phyloP scores from a whole-genome alignment of 495 filamentous ascomycete species.

The Tuber microsphaerosporum region DNA sequence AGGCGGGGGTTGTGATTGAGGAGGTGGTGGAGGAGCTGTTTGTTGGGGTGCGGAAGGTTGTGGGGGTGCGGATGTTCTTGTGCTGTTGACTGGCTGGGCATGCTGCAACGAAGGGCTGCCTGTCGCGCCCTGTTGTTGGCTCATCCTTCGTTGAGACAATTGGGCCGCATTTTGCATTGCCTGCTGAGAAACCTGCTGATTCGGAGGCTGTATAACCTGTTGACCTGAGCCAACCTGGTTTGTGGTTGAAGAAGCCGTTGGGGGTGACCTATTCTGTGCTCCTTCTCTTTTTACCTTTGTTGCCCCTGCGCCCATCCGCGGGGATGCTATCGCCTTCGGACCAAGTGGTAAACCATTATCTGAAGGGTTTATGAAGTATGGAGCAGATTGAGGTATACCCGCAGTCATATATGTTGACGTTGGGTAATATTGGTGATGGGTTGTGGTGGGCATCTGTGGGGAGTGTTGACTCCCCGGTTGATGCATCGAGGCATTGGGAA shows the following conservation, averaged over 20 bases:
- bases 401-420: slow-evolving; percentile 17
- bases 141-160: slow-evolving; percentile 37
- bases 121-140: slow-evolving; percentile 39
- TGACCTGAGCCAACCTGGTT: slow-evolving; percentile 35
- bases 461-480: slow-evolving; percentile 39
- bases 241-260: slow-evolving; percentile 35
- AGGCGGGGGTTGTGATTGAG: slow-evolving; percentile 43
- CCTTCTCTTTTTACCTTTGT: slow-evolving; percentile 39
- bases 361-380: background rate
- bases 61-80: slow-evolving; percentile 41
- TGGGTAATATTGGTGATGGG: slow-evolving; percentile 31
- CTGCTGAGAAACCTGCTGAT: slow-evolving; percentile 36
- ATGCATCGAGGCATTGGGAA: slow-evolving; percentile 36
- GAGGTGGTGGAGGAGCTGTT: slow-evolving; percentile 27
- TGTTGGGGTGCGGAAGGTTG: slow-evolving; percentile 40
- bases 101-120: slow-evolving; percentile 41
- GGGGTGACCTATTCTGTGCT: slow-evolving; percentile 37
- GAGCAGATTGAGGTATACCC: background rate
- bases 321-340: slow-evolving; percentile 35
- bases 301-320: slow-evolving; percentile 24
- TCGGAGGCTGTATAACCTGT: slow-evolving; percentile 36
- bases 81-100: slow-evolving; percentile 38
- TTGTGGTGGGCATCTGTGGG: slow-evolving; percentile 25
- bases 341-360: slow-evolving; percentile 27
- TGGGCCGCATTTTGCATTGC: slow-evolving; percentile 32